Percentiles rank a stretch among this genome's conserved stretches.
These are phyloP conservation scores for Aspergillus conjunctus DNA, from an alignment of 495 filamentous ascomycete species.

Conservation along the genomic window DNA sequence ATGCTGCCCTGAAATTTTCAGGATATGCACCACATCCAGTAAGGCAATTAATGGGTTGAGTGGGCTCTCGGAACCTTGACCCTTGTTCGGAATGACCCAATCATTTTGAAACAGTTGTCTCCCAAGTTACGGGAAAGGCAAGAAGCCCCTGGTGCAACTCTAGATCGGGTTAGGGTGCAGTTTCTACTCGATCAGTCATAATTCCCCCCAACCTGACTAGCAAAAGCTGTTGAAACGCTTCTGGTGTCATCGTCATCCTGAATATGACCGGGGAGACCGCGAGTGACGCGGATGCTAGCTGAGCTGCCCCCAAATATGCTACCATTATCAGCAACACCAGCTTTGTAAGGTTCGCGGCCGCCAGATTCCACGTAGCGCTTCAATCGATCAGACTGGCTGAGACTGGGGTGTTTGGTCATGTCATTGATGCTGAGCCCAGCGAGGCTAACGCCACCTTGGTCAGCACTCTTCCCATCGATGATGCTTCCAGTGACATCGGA, in stretches of 20 bases:
- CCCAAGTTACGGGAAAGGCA: conserved; percentile 19
- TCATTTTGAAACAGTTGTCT: conserved; percentile 21
- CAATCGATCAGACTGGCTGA: conserved; percentile 82
- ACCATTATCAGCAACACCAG: conserved; percentile 54
- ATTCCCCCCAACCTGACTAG: conserved; percentile 86
- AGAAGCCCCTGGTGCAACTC: conserved; percentile 22
- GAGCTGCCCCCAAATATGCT: conserved; percentile 80
- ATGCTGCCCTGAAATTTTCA: conserved; percentile 21
- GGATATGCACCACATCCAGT: conserved; percentile 15
- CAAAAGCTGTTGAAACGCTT: conserved; percentile 93
- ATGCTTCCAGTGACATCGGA: conserved; percentile 73
- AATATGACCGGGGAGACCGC: conserved; percentile 51
- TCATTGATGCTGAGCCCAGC: conserved; percentile 78
- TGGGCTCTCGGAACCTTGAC: conserved; percentile 21
- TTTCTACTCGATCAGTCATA: conserved; percentile 73
- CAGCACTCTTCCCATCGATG: conserved; percentile 70
- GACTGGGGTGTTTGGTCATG: conserved; percentile 71
- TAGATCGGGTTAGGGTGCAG: conserved; percentile 14
- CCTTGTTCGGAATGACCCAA: conserved; percentile 19
- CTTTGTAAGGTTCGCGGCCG: conserved; percentile 54
- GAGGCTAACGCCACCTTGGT: conserved; percentile 85
- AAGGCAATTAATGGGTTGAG: conserved; percentile 18
- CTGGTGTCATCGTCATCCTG: conserved; percentile 86
- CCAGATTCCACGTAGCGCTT: conserved; percentile 87
- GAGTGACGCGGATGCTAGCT: conserved; percentile 56